Conservation (phyloP, 225 moss, liverwort and hornwort species). For the Antitrichia curtipendula region DNA sequence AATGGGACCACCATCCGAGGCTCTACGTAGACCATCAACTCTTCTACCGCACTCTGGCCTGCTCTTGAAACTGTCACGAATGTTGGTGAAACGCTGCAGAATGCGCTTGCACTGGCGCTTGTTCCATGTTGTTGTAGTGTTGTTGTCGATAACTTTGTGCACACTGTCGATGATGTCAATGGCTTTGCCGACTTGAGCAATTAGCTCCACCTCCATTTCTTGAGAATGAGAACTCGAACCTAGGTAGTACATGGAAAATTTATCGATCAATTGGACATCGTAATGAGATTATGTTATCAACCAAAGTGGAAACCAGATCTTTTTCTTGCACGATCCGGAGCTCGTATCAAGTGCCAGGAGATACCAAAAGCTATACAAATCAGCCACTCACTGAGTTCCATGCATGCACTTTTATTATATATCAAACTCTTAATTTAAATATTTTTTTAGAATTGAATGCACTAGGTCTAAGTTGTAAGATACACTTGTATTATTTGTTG, state of each 20-base stretch:
- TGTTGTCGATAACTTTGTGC: neutral
- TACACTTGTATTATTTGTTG: too few species aligned
- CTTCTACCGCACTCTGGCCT: neutral
- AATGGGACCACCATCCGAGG: neutral
- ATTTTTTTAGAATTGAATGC: too few species aligned
- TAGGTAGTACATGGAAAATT: neutral
- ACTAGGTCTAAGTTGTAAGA: too few species aligned
- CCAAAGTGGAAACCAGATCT: neutral
- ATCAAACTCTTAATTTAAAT: too few species aligned
- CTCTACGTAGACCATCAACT: neutral
- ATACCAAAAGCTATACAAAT: neutral
- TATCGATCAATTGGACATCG: neutral
- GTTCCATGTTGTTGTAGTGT: neutral
- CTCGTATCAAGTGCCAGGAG: neutral
- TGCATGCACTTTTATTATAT: too few species aligned
- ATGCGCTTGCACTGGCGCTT: neutral
- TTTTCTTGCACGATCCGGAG: neutral
- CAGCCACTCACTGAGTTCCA: too few species aligned
- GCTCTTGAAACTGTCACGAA: neutral
- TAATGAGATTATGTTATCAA: neutral
- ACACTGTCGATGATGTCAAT: neutral
- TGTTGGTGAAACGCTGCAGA: neutral
- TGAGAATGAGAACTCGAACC: neutral
- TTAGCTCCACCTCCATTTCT: neutral
- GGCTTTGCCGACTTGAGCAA: neutral